These are phyloP conservation scores for Porodaedalea pini DNA, from an alignment of 1,284 basidiomycete species.

Conservation along the genomic window DNA sequence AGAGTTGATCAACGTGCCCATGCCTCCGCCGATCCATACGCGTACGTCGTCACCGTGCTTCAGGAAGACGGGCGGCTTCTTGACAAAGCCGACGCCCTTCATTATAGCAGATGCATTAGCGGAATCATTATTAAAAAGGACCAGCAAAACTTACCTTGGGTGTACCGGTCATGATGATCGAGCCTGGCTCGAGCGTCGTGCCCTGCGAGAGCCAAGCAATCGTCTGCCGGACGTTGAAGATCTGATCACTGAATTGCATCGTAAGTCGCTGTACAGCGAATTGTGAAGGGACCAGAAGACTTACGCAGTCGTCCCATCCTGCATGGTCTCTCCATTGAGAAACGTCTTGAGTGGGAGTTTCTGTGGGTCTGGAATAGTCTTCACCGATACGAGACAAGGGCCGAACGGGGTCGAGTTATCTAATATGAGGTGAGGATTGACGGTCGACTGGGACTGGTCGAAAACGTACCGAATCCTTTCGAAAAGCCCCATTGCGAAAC, in stretches of 20 bases:
- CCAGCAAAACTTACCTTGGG: conserved; percentile 37
- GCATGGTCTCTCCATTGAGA: conserved; percentile 66
- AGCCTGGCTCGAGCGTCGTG: conserved; percentile 80
- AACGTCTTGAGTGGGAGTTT: conserved; percentile 59
- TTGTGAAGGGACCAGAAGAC: conserved; percentile 31
- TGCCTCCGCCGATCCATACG: conserved; percentile 61
- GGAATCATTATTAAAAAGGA: conserved; percentile 8
- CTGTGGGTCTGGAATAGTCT: conserved; percentile 67
- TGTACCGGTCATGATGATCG: conserved; percentile 78
- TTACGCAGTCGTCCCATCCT: conserved; percentile 72
- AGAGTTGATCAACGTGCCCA: conserved; percentile 72
- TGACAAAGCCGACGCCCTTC: conserved; percentile 70
- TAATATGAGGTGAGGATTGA: conserved; percentile 27
- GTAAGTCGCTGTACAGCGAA: not conserved
- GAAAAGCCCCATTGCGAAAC: conserved; percentile 82
- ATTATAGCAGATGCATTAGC: conserved; percentile 20
- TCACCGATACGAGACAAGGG: conserved; percentile 69
- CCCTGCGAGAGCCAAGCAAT: conserved; percentile 81
- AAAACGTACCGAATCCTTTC: conserved; percentile 68
- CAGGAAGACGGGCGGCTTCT: conserved; percentile 66
- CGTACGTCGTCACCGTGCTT: conserved; percentile 73
- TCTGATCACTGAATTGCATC: conserved; percentile 50
- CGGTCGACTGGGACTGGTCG: not conserved
- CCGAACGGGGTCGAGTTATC: conserved; percentile 77
- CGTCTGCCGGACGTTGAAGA: conserved; percentile 69